Conservation (phyloP, 306 rosid species). For the cucumber (Cucumis sativus) region DNA sequence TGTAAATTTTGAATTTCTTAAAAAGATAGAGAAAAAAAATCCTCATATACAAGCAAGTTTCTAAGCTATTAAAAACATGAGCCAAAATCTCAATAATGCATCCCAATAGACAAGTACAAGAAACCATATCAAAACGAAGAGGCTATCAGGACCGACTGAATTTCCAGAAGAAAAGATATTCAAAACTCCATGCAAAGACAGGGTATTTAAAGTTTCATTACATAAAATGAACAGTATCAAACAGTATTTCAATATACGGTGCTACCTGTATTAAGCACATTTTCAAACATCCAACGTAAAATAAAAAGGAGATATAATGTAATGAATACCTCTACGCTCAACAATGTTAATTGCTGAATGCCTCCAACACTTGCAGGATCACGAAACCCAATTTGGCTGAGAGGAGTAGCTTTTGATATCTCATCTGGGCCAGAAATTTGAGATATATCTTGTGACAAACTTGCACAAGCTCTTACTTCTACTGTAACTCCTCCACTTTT, state of each 20-base stretch:
- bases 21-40: neutral
- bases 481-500: conserved; percentile 23
- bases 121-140: neutral
- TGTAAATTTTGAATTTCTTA: neutral
- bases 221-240: neutral
- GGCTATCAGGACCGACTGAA: neutral
- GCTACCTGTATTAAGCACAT: neutral
- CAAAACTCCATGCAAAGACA: neutral
- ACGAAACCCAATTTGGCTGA: conserved; percentile 78
- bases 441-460: conserved; percentile 41
- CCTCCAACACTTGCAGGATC: conserved; percentile 80
- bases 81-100: neutral
- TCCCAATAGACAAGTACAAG: neutral
- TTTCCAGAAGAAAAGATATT: neutral
- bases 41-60: neutral
- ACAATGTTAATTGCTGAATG: conserved; percentile 74
- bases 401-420: conserved; percentile 58
- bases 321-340: conserved; percentile 66
- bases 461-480: conserved; percentile 20
- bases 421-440: conserved; percentile 76
- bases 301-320: neutral
- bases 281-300: neutral
- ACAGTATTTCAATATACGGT: neutral
- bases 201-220: neutral
- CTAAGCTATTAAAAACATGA: neutral